Percentiles rank a stretch among this genome's conserved stretches.
phyloP scores from a whole-genome alignment of 352 stramenopile genomes.

The Achlya hypogyna region DNA sequence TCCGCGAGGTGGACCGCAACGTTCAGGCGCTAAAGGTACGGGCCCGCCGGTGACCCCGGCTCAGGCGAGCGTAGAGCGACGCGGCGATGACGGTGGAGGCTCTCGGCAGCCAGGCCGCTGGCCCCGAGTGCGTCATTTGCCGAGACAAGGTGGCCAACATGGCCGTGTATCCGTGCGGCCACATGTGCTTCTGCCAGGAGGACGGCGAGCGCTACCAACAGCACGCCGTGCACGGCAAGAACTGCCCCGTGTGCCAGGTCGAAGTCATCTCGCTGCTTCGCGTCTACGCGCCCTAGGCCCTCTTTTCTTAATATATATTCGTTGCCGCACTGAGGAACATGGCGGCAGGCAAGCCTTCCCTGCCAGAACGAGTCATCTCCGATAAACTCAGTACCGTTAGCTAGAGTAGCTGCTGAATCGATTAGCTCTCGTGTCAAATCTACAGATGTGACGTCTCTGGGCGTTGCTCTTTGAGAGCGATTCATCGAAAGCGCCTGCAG shows the following conservation, averaged over 20 bases:
- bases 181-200: conserved; percentile 78
- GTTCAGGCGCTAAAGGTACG: conserved; percentile 46
- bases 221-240: conserved; percentile 1
- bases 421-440: too few species aligned
- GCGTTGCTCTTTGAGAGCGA: too few species aligned
- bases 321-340: too few species aligned
- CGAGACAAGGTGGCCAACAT: conserved; percentile 63
- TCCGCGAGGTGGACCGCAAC: conserved; percentile 65
- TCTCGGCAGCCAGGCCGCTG: conserved; percentile 19
- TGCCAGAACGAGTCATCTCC: too few species aligned
- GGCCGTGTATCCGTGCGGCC: conserved; percentile 70
- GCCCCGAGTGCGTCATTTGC: conserved; percentile 70
- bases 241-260: conserved; percentile 69
- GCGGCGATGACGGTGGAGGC: conserved; percentile 38
- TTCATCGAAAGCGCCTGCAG: too few species aligned
- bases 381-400: too few species aligned
- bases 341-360: too few species aligned
- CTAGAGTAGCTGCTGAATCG: too few species aligned
- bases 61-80: background rate
- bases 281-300: conserved; percentile 35
- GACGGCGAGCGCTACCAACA: conserved; percentile 55
- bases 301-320: background rate
- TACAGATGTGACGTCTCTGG: too few species aligned
- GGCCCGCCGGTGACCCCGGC: too few species aligned
- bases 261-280: conserved; percentile 72